Conservation (phyloP, 1,284 basidiomycete genomes). For the Irpex rosettiformis region DNA sequence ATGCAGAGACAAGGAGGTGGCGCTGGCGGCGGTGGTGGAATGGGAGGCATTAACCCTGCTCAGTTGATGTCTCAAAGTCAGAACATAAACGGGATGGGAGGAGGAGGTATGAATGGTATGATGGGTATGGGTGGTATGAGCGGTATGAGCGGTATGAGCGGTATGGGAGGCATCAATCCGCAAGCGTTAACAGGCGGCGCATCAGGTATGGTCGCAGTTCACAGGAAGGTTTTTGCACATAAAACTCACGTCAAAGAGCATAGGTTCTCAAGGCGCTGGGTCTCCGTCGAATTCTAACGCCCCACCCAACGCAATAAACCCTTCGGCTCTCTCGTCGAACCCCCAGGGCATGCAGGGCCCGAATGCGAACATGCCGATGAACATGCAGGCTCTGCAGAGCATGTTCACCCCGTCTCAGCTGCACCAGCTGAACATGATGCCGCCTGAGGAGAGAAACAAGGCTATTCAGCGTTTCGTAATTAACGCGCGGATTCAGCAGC, state of each 20-base stretch:
- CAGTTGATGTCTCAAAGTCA: slow-evolving; percentile 7
- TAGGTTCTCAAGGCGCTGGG: background rate
- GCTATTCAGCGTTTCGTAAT: background rate
- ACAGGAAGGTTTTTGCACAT: background rate
- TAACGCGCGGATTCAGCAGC: background rate
- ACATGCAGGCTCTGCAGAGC: background rate
- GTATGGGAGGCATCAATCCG: slow-evolving; percentile 6
- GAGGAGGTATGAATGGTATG: slow-evolving; percentile 2
- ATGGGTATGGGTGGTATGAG: slow-evolving; percentile 9
- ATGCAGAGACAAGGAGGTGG: background rate
- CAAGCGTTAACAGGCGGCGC: background rate
- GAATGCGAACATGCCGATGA: background rate
- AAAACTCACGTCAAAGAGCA: background rate
- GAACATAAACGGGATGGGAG: slow-evolving; percentile 7
- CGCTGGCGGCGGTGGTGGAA: background rate
- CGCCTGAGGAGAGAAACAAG: background rate
- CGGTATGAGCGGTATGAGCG: slow-evolving; percentile 10
- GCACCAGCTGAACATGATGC: slow-evolving; percentile 2
- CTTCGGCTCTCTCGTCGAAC: background rate
- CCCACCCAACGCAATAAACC: background rate
- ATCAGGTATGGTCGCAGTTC: slow-evolving; percentile 3
- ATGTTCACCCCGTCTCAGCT: background rate
- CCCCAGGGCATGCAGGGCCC: background rate
- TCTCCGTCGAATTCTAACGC: background rate
- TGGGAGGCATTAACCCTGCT: slow-evolving; percentile 12